Percentiles rank a stretch among this genome's conserved stretches.
These are phyloP conservation scores for Brachypodium distachyon DNA, from an alignment of 202 grass and related monocot genomes.

Conservation along the genomic window DNA sequence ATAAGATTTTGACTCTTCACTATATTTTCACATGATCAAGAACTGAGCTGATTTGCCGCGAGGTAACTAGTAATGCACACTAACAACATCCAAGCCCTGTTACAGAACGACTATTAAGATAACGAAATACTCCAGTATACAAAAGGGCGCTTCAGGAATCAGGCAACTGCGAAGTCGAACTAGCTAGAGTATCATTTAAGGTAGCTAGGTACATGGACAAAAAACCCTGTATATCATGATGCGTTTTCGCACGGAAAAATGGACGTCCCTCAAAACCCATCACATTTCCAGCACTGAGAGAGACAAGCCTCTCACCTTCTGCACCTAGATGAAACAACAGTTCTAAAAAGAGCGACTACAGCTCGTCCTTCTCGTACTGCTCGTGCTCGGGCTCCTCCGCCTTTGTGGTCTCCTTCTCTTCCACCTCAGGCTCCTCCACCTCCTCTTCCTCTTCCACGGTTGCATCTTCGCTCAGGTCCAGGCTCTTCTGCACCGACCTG, in stretches of 20 bases:
- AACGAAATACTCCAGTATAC: background rate
- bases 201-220: background rate
- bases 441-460: conserved; percentile 76
- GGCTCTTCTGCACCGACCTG: conserved; percentile 88
- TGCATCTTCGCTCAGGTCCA: conserved; percentile 60
- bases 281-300: conserved; percentile 12
- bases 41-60: background rate
- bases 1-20: rapidly evolving
- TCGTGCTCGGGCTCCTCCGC: conserved; percentile 25
- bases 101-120: background rate
- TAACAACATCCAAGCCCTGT: background rate
- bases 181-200: background rate
- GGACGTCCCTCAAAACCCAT: conserved; percentile 21
- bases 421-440: conserved; percentile 46
- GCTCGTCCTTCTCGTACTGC: conserved; percentile 67
- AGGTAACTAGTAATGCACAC: background rate
- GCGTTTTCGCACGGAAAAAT: conserved; percentile 22
- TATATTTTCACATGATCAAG: background rate
- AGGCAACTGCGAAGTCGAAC: background rate
- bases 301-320: too few relatives aligned
- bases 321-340: background rate
- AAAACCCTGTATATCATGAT: conserved; percentile 20
- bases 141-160: background rate
- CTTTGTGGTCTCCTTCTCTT: conserved; percentile 44
- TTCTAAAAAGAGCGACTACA: conserved; percentile 31